A percentile compares a stretch with the other conserved stretches of the same genome.
phyloP scores from a whole-genome alignment of 1,139 yeast species.

The Pichia sp. region DNA sequence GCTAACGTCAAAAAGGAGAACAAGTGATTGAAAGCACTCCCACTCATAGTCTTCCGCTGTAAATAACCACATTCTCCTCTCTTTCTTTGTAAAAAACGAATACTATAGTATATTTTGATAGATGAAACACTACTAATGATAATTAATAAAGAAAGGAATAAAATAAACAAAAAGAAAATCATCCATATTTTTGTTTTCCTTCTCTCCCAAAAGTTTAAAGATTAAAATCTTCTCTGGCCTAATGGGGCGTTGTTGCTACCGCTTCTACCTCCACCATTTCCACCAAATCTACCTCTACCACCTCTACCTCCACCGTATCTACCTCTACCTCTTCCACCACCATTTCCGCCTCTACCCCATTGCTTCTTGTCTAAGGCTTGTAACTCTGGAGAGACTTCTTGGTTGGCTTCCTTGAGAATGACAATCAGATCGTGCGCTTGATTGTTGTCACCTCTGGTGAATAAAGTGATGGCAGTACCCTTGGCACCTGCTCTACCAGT shows the following conservation, averaged over 20 bases:
- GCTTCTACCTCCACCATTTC: slow-evolving; percentile 42
- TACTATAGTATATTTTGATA: background rate
- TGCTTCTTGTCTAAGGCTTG: slow-evolving; percentile 49
- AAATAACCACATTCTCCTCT: background rate
- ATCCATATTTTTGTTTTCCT: background rate
- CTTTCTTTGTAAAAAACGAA: background rate
- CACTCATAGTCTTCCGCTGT: background rate
- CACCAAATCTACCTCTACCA: slow-evolving; percentile 38
- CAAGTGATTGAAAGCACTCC: background rate
- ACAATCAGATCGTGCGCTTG: slow-evolving; percentile 88
- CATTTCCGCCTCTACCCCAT: slow-evolving; percentile 45
- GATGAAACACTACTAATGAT: background rate
- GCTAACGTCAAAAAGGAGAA: background rate
- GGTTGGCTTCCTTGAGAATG: slow-evolving; percentile 94
- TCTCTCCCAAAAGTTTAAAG: background rate
- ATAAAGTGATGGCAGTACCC: slow-evolving; percentile 94
- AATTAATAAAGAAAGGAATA: background rate
- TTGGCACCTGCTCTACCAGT: slow-evolving; percentile 97
- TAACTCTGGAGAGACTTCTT: slow-evolving; percentile 68
- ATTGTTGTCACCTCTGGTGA: slow-evolving; percentile 82
- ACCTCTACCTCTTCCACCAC: slow-evolving; percentile 47
- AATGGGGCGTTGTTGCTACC: slow-evolving; percentile 29
- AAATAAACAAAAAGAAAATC: background rate
- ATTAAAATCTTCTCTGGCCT: slow-evolving; percentile 22
- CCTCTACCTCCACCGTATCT: slow-evolving; percentile 44